Conservation (phyloP, 352 stramenopile genomes). For the Globisporangium polare region DNA sequence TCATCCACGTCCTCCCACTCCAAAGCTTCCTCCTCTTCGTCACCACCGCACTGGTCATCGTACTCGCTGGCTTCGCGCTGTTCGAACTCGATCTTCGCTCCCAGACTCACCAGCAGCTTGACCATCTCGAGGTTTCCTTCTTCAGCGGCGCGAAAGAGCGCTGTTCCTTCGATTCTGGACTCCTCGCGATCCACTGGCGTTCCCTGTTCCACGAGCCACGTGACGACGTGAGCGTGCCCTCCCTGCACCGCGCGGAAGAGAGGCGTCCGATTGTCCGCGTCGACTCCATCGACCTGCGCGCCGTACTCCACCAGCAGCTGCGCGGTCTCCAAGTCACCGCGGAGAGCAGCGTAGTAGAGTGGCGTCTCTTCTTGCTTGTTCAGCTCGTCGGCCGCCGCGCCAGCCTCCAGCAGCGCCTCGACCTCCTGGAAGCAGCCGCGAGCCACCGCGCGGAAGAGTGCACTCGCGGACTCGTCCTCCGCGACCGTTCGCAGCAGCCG, state of each 20-base stretch:
- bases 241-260: constrained; percentile 1
- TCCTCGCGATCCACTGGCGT: not conserved
- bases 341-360: not conserved
- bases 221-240: not conserved
- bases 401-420: not conserved
- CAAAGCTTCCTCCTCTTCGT: not conserved
- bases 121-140: not conserved
- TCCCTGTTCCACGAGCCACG: not conserved
- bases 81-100: too few relatives aligned
- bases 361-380: not conserved
- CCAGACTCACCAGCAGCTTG: not conserved
- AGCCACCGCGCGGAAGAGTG: not conserved
- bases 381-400: not conserved
- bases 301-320: not conserved
- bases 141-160: not conserved
- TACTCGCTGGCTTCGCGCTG: too few relatives aligned
- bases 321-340: not conserved
- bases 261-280: not conserved
- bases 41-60: too few relatives aligned
- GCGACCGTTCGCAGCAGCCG: not conserved
- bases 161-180: not conserved
- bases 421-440: not conserved
- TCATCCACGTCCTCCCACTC: too few relatives aligned
- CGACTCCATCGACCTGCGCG: not conserved
- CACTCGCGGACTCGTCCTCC: not conserved